Evolutionary conservation across 441 rosid species (phyloP).

Genomic region (Populus tomentosa): DNA sequence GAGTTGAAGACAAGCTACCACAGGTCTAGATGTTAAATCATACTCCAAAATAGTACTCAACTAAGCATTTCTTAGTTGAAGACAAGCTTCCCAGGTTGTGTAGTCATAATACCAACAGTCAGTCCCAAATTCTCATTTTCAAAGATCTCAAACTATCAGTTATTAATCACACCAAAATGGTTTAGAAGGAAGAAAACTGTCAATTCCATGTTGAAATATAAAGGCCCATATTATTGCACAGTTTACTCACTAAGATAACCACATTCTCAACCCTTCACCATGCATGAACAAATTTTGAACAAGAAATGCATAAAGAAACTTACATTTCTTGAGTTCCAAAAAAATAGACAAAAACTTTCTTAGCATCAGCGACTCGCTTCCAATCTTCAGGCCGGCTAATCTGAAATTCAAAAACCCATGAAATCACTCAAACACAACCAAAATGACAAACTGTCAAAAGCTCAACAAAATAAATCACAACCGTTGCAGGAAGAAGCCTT

Average conservation of each 20-base stretch:
- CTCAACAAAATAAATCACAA: constrained; percentile 8
- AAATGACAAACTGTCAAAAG: constrained; percentile 10
- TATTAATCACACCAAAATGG: background rate
- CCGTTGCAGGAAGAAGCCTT: background rate
- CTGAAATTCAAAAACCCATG: constrained; percentile 39
- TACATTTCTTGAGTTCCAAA: constrained; percentile 99
- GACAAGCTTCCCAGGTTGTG: background rate
- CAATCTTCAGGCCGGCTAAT: constrained; percentile 88
- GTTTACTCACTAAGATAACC: background rate
- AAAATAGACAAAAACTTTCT: constrained; percentile 86
- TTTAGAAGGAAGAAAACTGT: background rate
- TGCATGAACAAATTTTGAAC: background rate
- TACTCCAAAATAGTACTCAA: background rate
- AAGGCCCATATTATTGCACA: background rate
- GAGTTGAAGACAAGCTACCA: background rate
- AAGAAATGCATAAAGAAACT: constrained; percentile 26
- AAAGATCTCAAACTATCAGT: background rate
- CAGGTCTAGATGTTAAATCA: background rate
- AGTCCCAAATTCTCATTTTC: background rate
- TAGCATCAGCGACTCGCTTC: constrained; percentile 70
- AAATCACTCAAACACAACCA: constrained; percentile 20
- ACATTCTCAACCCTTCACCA: background rate
- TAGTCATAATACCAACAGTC: background rate
- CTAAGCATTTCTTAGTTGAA: background rate
- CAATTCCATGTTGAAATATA: background rate